phyloP scores from a whole-genome alignment of 2,329 filamentous ascomycete species.

The Fusarium guadeloupense region DNA sequence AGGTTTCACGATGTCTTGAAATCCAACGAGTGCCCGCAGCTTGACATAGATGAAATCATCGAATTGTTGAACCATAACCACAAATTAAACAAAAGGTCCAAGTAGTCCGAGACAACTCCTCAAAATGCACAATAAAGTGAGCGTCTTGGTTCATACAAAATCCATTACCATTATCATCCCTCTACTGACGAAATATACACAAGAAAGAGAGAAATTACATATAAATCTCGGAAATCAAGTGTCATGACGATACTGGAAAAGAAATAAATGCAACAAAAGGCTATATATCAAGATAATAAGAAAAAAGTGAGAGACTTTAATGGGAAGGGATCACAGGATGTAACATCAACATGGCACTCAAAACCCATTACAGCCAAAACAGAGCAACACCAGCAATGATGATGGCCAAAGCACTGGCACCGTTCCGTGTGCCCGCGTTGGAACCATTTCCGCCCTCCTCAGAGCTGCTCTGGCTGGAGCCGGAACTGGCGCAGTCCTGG shows the following conservation, averaged over 20 bases:
- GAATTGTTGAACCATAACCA: not conserved
- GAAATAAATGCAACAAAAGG: slow-evolving; percentile 23
- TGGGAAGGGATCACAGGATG: slow-evolving; percentile 5
- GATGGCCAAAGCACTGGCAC: slow-evolving; percentile 51
- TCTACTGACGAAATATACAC: slow-evolving; percentile 35
- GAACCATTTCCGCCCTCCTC: slow-evolving; percentile 45
- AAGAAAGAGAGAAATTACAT: slow-evolving; percentile 36
- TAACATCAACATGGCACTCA: not conserved
- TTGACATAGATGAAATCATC: not conserved
- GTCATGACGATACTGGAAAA: slow-evolving; percentile 31
- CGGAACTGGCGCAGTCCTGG: slow-evolving; percentile 49
- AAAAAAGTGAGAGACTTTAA: slow-evolving; percentile 14
- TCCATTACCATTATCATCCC: slow-evolving; percentile 26
- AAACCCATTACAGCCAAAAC: slow-evolving; percentile 46
- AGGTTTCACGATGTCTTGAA: not conserved
- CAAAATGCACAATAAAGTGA: not conserved
- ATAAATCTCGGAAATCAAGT: slow-evolving; percentile 28
- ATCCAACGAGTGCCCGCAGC: not conserved
- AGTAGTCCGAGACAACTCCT: not conserved
- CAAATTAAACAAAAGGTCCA: not conserved
- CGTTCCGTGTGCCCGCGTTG: slow-evolving; percentile 46
- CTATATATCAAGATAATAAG: slow-evolving; percentile 25
- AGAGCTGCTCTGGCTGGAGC: slow-evolving; percentile 41
- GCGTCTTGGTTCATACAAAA: slow-evolving; percentile 14
- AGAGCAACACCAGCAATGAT: slow-evolving; percentile 50